phyloP scores from a whole-genome alignment of 1,284 basidiomycete genomes.

The Amylostereum areolatum region DNA sequence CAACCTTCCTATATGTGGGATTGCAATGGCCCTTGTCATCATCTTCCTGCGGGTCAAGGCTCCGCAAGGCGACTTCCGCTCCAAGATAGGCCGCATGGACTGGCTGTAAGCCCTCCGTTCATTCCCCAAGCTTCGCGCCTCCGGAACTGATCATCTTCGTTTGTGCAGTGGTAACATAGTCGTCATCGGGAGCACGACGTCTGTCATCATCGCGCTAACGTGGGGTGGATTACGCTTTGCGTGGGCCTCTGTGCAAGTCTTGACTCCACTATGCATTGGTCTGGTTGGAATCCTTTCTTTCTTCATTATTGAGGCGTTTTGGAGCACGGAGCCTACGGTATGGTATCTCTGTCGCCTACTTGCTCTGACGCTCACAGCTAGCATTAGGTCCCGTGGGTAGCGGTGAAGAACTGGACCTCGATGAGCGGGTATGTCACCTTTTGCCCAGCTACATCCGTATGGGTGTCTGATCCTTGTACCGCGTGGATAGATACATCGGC shows the following conservation, averaged over 20 bases:
- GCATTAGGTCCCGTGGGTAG: background rate
- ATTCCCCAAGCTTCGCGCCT: background rate
- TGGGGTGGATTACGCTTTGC: slow-evolving; percentile 26
- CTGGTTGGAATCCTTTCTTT: slow-evolving; percentile 17
- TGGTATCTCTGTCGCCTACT: background rate
- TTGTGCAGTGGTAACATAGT: slow-evolving; percentile 23
- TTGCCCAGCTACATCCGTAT: slow-evolving; percentile 6
- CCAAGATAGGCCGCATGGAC: slow-evolving; percentile 24
- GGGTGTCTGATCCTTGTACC: background rate
- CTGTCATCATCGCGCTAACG: slow-evolving; percentile 22
- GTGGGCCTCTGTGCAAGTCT: slow-evolving; percentile 24
- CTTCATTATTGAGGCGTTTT: slow-evolving; percentile 22
- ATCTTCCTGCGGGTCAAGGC: slow-evolving; percentile 30
- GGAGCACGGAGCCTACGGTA: slow-evolving; percentile 19
- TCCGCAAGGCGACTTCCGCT: slow-evolving; percentile 21
- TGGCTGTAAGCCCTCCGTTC: slow-evolving; percentile 20
- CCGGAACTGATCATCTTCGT: background rate
- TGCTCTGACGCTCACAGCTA: background rate
- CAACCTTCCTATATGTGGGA: slow-evolving; percentile 33
- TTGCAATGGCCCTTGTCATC: slow-evolving; percentile 28
- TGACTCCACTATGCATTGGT: slow-evolving; percentile 23
- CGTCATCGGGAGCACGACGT: slow-evolving; percentile 21
- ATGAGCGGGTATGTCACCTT: background rate
- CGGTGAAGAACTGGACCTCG: background rate
- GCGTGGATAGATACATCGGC: slow-evolving; percentile 14